These are phyloP conservation scores for Inga leiocalycina DNA, from an alignment of 306 rosid species.

Conservation along the genomic window DNA sequence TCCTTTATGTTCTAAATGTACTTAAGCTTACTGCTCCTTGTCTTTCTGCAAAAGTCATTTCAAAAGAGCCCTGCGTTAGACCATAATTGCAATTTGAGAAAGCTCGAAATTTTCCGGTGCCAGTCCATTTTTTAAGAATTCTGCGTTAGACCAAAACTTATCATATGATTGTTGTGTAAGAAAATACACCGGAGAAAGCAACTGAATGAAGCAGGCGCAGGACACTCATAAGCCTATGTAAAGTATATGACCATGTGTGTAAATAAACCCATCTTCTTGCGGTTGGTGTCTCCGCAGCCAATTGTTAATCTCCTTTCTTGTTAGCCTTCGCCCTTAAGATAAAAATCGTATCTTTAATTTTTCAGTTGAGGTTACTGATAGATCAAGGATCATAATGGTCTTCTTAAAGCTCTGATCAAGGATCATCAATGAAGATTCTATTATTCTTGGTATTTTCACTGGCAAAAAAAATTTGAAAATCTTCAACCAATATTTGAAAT, in stretches of 20 bases:
- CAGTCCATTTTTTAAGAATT: no score
- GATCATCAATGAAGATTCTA: background rate
- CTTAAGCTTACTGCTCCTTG: constrained; percentile 64
- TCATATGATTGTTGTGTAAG: background rate
- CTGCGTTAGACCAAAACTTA: background rate
- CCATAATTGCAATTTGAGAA: no score
- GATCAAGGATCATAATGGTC: no score
- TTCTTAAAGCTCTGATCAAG: background rate
- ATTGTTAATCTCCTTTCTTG: background rate
- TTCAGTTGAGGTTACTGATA: no score
- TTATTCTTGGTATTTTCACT: background rate
- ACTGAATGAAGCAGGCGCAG: no score
- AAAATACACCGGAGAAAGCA: no score
- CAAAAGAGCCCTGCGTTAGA: constrained; percentile 25
- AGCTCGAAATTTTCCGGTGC: no score
- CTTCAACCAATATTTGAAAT: background rate
- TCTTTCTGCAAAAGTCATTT: constrained; percentile 59
- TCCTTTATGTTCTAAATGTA: constrained; percentile 69
- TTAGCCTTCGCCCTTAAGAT: background rate
- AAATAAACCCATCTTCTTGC: background rate
- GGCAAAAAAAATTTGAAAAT: background rate
- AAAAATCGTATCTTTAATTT: background rate
- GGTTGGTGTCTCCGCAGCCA: background rate
- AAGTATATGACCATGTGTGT: background rate
- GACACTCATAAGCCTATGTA: background rate